Evolutionary conservation across 208 protist genomes (phyloP), one percentile per base, ranked within the genome.

Genomic region (Leptomonas seymouri): DNA sequence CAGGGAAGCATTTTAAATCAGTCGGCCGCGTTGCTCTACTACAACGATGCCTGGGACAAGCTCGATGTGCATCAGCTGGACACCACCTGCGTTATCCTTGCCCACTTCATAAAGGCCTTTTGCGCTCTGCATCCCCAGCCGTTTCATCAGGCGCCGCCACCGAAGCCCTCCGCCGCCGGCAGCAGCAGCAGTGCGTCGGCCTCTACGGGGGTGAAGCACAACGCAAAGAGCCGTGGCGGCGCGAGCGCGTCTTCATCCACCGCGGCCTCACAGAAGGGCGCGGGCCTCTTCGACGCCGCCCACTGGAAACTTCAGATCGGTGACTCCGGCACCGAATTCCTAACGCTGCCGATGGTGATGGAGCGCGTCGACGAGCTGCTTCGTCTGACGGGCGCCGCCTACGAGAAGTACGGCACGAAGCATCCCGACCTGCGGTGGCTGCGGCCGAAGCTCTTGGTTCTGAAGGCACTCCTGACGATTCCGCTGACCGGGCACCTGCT

Each of bases 91-190:
- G 87, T 95, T 0, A 74, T 95, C 28, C 36, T 93, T 3, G 84
- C 63, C 0, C 85, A 95, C 77, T 95, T 95, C 81, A 54, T 93
- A 36, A 82, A 85, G 58, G 80, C 88, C 6, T 95, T 92, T 67
- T 89, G 80, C 60, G 79, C 83, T 18, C 62, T 95, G 30, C 69
- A 93, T 65, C 80, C 74, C 21, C 54, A 50, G 16, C 84, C 90
- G 23, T 95, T 95, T 56, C 81, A 93, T 62, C 42, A 64, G 50
- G 54, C 71, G 0, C 67, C 44, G 61, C 46, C 45, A 15, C 11
- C 15, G 20, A 49, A 57, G n/a, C 9, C 63, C 9, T 27, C 48
- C 21, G 11, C 20, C 21, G 49, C 3, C 44, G n/a, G 12, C 48
- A 59, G 36, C n/a, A 48, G 23, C 5, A 45, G 34, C 55, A 27